Percentiles rank a stretch among this genome's conserved stretches.
phyloP scores from a whole-genome alignment of 2,329 filamentous ascomycete species.

The Alternaria sp. region DNA sequence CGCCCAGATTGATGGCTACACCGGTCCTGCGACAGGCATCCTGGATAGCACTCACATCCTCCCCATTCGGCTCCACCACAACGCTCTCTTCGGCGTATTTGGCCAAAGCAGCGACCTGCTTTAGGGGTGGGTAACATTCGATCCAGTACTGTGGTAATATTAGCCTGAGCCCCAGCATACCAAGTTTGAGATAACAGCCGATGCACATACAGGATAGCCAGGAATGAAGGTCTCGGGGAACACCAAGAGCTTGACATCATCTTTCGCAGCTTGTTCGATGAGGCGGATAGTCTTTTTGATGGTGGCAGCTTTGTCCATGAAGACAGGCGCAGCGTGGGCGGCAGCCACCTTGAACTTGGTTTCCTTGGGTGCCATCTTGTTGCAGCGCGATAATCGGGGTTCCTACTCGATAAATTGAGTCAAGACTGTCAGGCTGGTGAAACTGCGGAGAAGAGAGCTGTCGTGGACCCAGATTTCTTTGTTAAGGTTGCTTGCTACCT shows the following conservation, averaged over 20 bases:
- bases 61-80: conserved; percentile 39
- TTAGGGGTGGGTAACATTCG: conserved; percentile 46
- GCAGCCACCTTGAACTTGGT: conserved; percentile 46
- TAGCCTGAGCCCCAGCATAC: conserved; percentile 1
- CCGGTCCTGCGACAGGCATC: conserved; percentile 39
- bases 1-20: conserved; percentile 44
- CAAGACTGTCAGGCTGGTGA: background rate
- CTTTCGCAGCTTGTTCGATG: conserved; percentile 41
- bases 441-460: background rate
- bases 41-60: conserved; percentile 40
- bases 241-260: conserved; percentile 41
- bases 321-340: conserved; percentile 46
- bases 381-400: background rate
- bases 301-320: conserved; percentile 47
- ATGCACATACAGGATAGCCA: conserved; percentile 41
- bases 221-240: conserved; percentile 49
- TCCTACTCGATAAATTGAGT: background rate
- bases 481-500: background rate
- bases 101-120: conserved; percentile 40
- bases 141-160: conserved; percentile 39
- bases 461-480: background rate
- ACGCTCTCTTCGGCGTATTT: conserved; percentile 46
- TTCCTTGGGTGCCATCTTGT: conserved; percentile 25
- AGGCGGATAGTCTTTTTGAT: conserved; percentile 41
- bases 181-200: background rate